A percentile compares a stretch with the other conserved stretches of the same genome.
These are phyloP conservation scores for Coniochaeta ligniaria DNA, from an alignment of 2,329 filamentous ascomycete genomes.

Conservation along the genomic window DNA sequence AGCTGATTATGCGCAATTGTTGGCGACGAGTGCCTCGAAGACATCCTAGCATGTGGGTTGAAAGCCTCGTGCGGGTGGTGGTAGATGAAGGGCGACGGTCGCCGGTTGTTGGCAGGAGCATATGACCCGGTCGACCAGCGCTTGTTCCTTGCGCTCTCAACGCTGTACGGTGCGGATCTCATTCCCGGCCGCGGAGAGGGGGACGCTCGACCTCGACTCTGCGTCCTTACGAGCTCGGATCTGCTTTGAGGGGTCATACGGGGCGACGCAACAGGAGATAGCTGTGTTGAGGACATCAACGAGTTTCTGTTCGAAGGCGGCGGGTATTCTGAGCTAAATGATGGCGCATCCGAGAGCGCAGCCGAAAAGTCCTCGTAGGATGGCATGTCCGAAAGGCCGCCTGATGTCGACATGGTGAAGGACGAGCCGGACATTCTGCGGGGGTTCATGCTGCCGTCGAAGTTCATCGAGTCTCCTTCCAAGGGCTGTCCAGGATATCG, in stretches of 20 bases:
- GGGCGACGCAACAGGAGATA: constrained; percentile 68
- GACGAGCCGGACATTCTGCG: constrained; percentile 67
- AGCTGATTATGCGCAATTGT: constrained; percentile 37
- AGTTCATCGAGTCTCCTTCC: constrained; percentile 43
- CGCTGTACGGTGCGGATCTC: constrained; percentile 63
- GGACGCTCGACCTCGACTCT: constrained; percentile 63
- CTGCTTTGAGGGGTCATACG: constrained; percentile 55
- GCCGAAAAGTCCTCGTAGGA: constrained; percentile 67
- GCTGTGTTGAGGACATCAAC: constrained; percentile 62
- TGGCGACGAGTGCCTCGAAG: constrained; percentile 44
- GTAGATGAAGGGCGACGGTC: constrained; percentile 56
- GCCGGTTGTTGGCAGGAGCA: constrained; percentile 45
- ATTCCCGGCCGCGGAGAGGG: constrained; percentile 63
- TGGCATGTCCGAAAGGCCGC: constrained; percentile 59
- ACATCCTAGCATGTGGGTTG: constrained; percentile 48
- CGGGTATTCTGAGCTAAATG: constrained; percentile 60
- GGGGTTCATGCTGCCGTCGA: constrained; percentile 45
- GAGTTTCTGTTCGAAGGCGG: constrained; percentile 61
- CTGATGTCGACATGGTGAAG: constrained; percentile 63
- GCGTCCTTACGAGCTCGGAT: constrained; percentile 53
- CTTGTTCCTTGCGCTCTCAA: constrained; percentile 61
- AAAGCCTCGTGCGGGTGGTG: constrained; percentile 54
- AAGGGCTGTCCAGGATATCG: constrained; percentile 39
- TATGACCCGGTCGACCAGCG: constrained; percentile 75
- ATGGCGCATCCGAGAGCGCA: constrained; percentile 58